Percentiles rank a stretch among this genome's conserved stretches.
Evolutionary conservation across 148 eudicot genomes (phyloP).

Genomic region (Fagopyrum homotropicum): DNA sequence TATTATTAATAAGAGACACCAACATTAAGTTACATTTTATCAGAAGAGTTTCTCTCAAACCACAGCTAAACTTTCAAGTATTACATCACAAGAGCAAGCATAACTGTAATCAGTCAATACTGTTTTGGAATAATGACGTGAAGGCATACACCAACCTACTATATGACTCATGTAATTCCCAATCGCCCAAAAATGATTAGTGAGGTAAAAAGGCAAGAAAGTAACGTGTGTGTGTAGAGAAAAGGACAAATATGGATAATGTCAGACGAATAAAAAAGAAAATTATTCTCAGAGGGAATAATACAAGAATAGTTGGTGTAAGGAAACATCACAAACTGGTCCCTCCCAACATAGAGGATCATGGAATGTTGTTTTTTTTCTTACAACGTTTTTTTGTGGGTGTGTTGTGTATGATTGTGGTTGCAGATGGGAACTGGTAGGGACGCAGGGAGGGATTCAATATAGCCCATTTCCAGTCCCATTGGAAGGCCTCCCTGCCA

Average conservation of each 20-base stretch:
- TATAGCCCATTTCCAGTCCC: slow-evolving; percentile 47
- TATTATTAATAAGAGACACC: not conserved
- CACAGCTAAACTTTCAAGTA: not conserved
- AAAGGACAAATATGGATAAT: not conserved
- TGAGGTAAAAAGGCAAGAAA: not conserved
- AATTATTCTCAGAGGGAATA: not conserved
- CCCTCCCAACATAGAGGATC: slow-evolving; percentile 8
- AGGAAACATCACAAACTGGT: not conserved
- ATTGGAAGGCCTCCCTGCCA: slow-evolving; percentile 42
- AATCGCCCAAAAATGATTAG: not conserved
- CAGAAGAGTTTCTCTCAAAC: not conserved
- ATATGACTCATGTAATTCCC: not conserved
- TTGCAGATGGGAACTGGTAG: slow-evolving; percentile 43
- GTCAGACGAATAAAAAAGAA: not conserved
- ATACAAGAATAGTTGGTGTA: not conserved
- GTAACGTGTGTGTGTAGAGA: not conserved
- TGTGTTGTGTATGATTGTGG: slow-evolving; percentile 17
- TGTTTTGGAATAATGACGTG: not conserved
- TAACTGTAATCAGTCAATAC: not conserved
- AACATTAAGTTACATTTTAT: not conserved
- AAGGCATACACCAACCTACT: not conserved
- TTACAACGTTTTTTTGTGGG: slow-evolving; percentile 6
- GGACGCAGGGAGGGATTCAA: slow-evolving; percentile 29
- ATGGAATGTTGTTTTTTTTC: slow-evolving; percentile 1
- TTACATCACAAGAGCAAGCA: not conserved